These are phyloP conservation scores for Penicillium salamii DNA, from an alignment of 495 filamentous ascomycete species.

Conservation along the genomic window DNA sequence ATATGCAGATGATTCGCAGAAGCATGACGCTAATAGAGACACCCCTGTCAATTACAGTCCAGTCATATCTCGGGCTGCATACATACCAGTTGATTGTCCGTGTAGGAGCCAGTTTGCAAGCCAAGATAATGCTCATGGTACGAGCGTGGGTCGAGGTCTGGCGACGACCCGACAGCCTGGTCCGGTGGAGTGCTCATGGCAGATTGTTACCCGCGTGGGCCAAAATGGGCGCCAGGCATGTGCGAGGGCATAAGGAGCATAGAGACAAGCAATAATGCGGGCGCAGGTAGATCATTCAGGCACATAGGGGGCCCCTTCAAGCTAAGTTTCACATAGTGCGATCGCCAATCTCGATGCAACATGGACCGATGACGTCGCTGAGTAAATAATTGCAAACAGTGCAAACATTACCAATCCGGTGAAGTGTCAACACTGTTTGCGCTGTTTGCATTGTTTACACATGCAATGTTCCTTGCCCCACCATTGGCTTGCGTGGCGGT, in stretches of 20 bases:
- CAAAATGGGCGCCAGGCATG: background rate
- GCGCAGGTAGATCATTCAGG: constrained; percentile 8
- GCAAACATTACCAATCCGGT: constrained; percentile 1
- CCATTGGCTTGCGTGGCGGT: constrained; percentile 23
- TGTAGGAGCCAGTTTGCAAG: constrained; percentile 47
- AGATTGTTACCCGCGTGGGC: constrained; percentile 13
- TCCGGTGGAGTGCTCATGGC: constrained; percentile 31
- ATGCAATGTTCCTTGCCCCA: background rate
- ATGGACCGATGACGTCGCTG: constrained; percentile 32
- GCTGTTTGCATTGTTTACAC: constrained; percentile 10
- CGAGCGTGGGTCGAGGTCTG: constrained; percentile 16
- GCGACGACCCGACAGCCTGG: constrained; percentile 11
- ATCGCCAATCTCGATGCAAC: constrained; percentile 18
- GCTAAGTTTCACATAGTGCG: constrained; percentile 6
- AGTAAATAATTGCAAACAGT: background rate
- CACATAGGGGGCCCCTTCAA: background rate
- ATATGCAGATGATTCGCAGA: constrained; percentile 61
- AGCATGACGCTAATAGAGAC: constrained; percentile 51
- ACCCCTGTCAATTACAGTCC: background rate
- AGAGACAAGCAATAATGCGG: constrained; percentile 1
- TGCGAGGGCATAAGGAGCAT: background rate
- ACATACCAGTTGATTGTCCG: constrained; percentile 53
- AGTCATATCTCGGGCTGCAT: background rate
- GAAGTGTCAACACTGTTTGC: constrained; percentile 16
- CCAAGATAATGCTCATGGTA: constrained; percentile 31